A percentile compares a stretch with the other conserved stretches of the same genome.
Evolutionary conservation across 1,284 basidiomycete species (phyloP).

Genomic region (Cutaneotrichosporon sp.): DNA sequence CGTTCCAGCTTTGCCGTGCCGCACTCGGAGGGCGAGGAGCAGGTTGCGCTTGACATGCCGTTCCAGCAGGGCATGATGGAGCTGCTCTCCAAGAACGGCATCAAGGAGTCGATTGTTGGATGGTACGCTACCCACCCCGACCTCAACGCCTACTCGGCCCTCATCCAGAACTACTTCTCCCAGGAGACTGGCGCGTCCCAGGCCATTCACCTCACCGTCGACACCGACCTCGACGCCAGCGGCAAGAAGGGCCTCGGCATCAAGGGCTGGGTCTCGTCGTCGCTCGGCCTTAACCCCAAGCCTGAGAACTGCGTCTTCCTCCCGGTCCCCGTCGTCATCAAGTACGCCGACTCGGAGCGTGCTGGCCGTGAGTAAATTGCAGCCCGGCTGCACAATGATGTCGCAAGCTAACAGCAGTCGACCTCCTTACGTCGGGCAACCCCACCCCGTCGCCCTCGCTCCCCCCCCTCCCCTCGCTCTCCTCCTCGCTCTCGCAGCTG

Average conservation of each 20-base stretch:
- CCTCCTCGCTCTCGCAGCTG: conserved; percentile 53
- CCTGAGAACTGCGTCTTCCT: conserved; percentile 89
- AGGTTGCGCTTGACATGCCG: conserved; percentile 93
- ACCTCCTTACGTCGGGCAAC: conserved; percentile 62
- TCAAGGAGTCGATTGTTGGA: conserved; percentile 53
- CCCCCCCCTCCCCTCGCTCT: conserved; percentile 45
- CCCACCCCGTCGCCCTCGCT: conserved; percentile 45
- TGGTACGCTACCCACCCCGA: conserved; percentile 81
- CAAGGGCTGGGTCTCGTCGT: conserved; percentile 74
- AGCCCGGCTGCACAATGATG: background rate
- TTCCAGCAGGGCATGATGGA: conserved; percentile 94
- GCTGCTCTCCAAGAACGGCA: conserved; percentile 58
- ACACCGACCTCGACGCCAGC: conserved; percentile 67
- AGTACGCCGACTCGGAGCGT: conserved; percentile 76
- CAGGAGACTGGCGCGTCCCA: conserved; percentile 85
- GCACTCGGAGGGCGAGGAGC: conserved; percentile 86
- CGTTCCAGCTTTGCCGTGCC: conserved; percentile 82
- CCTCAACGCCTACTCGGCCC: conserved; percentile 91
- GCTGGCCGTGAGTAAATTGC: conserved; percentile 72
- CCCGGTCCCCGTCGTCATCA: conserved; percentile 77
- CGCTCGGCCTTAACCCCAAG: conserved; percentile 72
- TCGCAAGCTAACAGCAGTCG: conserved; percentile 59
- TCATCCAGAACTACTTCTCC: conserved; percentile 98
- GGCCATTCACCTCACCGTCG: conserved; percentile 89
- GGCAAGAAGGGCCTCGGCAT: conserved; percentile 70